Base-by-base conservation (phyloP, 1,284 basidiomycete genomes). In the Melanopsichium pennsylvanicum region DNA sequence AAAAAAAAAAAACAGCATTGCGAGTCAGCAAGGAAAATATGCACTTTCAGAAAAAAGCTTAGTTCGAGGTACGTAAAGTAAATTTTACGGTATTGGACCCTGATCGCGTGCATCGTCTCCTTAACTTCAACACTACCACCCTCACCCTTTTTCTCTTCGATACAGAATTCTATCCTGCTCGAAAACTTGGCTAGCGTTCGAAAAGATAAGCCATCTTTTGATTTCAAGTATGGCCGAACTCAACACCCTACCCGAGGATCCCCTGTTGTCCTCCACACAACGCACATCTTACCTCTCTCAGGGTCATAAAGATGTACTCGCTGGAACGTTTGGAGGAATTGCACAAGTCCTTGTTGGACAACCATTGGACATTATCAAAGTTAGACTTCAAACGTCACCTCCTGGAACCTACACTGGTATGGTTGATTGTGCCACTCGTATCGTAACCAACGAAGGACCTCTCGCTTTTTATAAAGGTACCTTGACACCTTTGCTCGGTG, bases 401-500 rank as follows among this genome's bases (percentile, higher is more conserved):
- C 87, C 88, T 71, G 93, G 93, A 44, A 93, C 91, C 6, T 97
- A 95, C 83, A 63, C 83, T 47, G 90, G 91, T 51, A 92, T 95
- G 86, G 68, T 94, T 51, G 87, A 95, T 72, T 97, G 93, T 81
- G 93, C 93, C 11, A 86, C 87, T 7, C 89, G 89, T 52, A 91
- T 97, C 72, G 76, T 96, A 54, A 91, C 88, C 81, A 90, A 92
- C 57, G 95, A 97, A 80, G 95, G 95, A 0, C 91, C 92, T 7
- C 82, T 92, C 31, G 93, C 93, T 0, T 97, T 97, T 83, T 98
- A 97, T 86, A 97, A 97, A 92, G 95, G 95, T 39, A 97, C 95
- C 0, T 83, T 95, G 33, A 92, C 93, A 6, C 95, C 95, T 9
- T 84, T 98, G 16, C 84, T 97, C 21, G 95, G 95, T 33, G 96